Evolutionary conservation across 768 basidiomycete species (phyloP).

Genomic region (Trametes meyenii): DNA sequence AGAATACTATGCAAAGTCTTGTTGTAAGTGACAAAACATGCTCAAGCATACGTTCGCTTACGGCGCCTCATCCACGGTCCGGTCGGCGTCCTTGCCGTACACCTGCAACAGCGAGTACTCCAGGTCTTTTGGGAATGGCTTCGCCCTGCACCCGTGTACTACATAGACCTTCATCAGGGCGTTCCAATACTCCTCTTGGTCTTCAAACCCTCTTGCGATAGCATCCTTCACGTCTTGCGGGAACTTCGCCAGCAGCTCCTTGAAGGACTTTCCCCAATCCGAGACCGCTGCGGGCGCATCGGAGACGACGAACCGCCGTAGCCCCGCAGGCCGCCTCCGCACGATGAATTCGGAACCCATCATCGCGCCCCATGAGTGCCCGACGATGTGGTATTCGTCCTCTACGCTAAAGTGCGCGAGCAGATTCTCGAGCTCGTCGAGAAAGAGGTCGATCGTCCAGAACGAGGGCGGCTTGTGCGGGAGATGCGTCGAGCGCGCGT

Average conservation of each 20-base stretch:
- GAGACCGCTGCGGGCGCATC: slow-evolving; percentile 48
- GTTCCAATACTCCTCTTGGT: slow-evolving; percentile 44
- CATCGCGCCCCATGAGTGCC: slow-evolving; percentile 65
- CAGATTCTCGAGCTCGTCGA: slow-evolving; percentile 56
- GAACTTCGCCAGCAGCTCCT: slow-evolving; percentile 42
- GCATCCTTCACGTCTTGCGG: slow-evolving; percentile 44
- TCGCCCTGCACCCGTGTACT: slow-evolving; percentile 45
- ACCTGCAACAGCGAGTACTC: slow-evolving; percentile 35
- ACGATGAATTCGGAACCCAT: slow-evolving; percentile 47
- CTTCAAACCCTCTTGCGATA: slow-evolving; percentile 43
- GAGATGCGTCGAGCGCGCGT: slow-evolving; percentile 47
- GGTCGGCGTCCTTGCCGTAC: slow-evolving; percentile 39
- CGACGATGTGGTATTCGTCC: slow-evolving; percentile 46
- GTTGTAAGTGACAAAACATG: background rate
- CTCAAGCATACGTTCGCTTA: slow-evolving; percentile 35
- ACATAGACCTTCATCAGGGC: slow-evolving; percentile 46
- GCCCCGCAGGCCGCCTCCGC: slow-evolving; percentile 44
- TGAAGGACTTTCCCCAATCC: slow-evolving; percentile 45
- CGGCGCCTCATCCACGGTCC: slow-evolving; percentile 43
- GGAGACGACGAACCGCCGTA: slow-evolving; percentile 50
- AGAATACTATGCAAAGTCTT: slow-evolving; percentile 4
- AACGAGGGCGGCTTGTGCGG: slow-evolving; percentile 39
- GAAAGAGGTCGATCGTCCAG: slow-evolving; percentile 53
- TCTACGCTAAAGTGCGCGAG: slow-evolving; percentile 44
- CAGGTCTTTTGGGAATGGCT: slow-evolving; percentile 48